Base-by-base conservation (phyloP, 345 rosid species). In the Camelina neglecta region DNA sequence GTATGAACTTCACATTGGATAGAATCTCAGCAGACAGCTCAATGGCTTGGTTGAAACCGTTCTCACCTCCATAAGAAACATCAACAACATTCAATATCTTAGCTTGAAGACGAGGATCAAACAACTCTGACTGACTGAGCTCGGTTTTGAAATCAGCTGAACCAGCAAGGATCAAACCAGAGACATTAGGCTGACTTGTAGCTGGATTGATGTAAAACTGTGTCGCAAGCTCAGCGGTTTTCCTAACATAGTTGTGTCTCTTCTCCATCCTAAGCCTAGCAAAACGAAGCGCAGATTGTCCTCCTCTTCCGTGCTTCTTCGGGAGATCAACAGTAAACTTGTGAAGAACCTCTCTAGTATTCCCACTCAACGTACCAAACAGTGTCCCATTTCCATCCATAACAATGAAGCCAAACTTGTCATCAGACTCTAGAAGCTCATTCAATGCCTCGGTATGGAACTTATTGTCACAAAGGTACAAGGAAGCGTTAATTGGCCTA, bases 221-320 rank as follows among this genome's bases (percentile, higher is more conserved):
- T 2, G 97, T 93, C 60, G 98, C 98, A 72, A 93, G 93, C 79
- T 93, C 98, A 10, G 98, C 95, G 2, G 98, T 93, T 81, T 90
- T 93, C 82, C 98, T 86, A 16, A 93, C 98, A 77, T 90, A 90
- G 67, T 93, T 90, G 71, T 90, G 97, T 7, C 93, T 92, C 74
- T 93, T 93, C 86, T 93, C 98, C 95, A 93, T 93, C 51, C 97
- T 85, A 63, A 93, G 93, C 65, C 97, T 87, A 60, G 98, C 98
- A 85, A 93, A 93, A 50, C 95, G 95, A 21, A 93, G 90, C n/a
- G 98, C 97, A 36, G 97, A 93, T 58, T 90, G 95, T 31, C 98
- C 97, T 86, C 98, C 97, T 85, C 97, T 90, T 18, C 97, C 98
- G 54, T 93, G 98, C 82, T 93, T 93, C 86, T 93, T 90, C 2